Evolutionary conservation across 1,139 yeast species (phyloP).

Genomic region (Meyerozyma smithsonii): DNA sequence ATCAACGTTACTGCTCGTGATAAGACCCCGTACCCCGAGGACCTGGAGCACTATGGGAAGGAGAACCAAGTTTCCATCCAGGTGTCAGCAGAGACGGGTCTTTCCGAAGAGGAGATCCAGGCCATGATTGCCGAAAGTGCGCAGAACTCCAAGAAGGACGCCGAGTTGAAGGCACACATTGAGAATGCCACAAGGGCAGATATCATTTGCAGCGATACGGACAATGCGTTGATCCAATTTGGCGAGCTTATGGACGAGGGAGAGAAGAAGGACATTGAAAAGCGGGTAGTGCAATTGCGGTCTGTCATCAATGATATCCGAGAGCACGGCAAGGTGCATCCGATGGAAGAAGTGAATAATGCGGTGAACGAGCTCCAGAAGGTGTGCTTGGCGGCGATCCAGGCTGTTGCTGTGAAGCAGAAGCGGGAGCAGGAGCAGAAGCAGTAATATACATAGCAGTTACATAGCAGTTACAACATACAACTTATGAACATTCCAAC

Average conservation of each 20-base stretch:
- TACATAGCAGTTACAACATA: too few species aligned
- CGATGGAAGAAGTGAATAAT: constrained; percentile 34
- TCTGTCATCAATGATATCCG: constrained; percentile 45
- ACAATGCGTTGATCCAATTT: constrained; percentile 43
- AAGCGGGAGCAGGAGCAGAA: constrained; percentile 13
- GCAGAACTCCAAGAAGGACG: constrained; percentile 38
- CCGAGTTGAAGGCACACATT: constrained; percentile 32
- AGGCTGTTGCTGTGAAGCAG: constrained; percentile 48
- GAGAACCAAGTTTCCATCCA: constrained; percentile 52
- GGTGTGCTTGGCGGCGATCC: constrained; percentile 46
- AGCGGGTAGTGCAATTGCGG: constrained; percentile 33
- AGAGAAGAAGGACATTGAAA: constrained; percentile 27
- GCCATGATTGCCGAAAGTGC: constrained; percentile 51
- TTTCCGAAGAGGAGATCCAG: constrained; percentile 60
- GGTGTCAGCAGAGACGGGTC: constrained; percentile 65
- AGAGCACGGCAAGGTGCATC: constrained; percentile 25
- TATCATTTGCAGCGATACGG: constrained; percentile 52
- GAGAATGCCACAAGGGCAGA: constrained; percentile 53
- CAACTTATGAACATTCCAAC: too few species aligned
- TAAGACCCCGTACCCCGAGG: constrained; percentile 47
- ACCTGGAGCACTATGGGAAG: constrained; percentile 23
- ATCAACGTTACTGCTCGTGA: constrained; percentile 71
- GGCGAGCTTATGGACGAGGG: constrained; percentile 35
- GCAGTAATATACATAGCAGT: constrained; percentile 4
- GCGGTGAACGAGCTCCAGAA: constrained; percentile 49